Percentiles rank a stretch among this genome's conserved stretches.
Evolutionary conservation across 345 rosid genomes (phyloP).

Genomic region (Acer saccharum): DNA sequence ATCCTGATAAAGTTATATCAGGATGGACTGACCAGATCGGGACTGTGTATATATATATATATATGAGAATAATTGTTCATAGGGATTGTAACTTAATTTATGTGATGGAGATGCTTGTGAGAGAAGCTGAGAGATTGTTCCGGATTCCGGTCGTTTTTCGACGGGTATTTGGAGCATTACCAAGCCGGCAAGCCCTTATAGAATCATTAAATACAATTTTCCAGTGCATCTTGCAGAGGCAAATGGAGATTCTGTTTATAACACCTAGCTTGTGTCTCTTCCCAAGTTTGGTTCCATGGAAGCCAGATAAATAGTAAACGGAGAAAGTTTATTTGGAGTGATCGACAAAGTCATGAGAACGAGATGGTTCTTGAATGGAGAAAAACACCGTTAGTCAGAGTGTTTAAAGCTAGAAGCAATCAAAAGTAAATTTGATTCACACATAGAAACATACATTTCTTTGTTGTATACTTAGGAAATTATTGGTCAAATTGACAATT

Average conservation of each 20-base stretch:
- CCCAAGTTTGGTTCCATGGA: conserved; percentile 41
- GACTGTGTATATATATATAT: no score
- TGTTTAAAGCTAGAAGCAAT: conserved; percentile 15
- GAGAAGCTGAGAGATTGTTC: conserved; percentile 14
- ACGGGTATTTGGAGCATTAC: conserved; percentile 31
- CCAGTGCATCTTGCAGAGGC: conserved; percentile 34
- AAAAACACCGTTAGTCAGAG: conserved; percentile 39
- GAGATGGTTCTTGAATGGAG: conserved; percentile 49
- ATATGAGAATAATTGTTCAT: not conserved
- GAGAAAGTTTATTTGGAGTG: conserved; percentile 36
- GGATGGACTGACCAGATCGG: no score
- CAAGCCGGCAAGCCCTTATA: conserved; percentile 33
- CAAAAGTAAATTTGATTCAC: not conserved
- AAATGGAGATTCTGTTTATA: conserved; percentile 46
- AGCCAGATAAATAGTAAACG: conserved; percentile 41
- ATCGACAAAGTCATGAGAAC: conserved; percentile 24
- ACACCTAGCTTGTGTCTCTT: conserved; percentile 33
- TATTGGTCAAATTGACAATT: not conserved
- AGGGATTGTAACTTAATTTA: conserved; percentile 37
- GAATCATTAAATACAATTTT: conserved; percentile 43
- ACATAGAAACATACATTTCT: no score
- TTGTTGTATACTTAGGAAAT: not conserved
- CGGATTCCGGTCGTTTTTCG: conserved; percentile 38
- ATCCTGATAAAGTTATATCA: no score
- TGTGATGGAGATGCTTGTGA: conserved; percentile 39